Conservation (phyloP, 192 early-diverging fungal genomes). For the Pecoramyces ruminantium region DNA sequence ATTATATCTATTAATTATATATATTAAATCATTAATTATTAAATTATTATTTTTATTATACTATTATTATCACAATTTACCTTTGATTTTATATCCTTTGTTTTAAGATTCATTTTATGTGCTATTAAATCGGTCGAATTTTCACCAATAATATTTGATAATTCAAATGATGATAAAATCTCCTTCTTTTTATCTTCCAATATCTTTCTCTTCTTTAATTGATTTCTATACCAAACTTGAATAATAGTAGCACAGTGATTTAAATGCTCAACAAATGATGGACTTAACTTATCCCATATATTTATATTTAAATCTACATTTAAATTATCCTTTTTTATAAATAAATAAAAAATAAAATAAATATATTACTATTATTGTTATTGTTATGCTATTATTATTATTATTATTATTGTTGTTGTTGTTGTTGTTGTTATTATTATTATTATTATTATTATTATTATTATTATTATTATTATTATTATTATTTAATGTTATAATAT, state of each 20-base stretch:
- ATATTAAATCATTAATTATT: too few species aligned
- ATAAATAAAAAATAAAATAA: too few species aligned
- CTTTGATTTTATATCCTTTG: not conserved
- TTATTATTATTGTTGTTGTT: too few species aligned
- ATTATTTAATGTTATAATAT: too few species aligned
- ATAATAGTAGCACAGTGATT: not conserved
- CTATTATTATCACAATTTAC: not conserved
- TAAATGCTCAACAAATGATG: not conserved
- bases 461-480: too few species aligned
- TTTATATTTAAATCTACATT: not conserved
- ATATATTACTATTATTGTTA: too few species aligned
- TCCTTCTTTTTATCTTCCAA: not conserved
- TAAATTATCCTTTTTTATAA: too few species aligned
- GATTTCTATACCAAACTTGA: not conserved
- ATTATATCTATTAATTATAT: too few species aligned
- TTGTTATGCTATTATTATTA: too few species aligned
- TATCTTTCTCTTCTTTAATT: not conserved
- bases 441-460: too few species aligned
- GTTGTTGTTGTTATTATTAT: too few species aligned
- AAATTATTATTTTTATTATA: too few species aligned
- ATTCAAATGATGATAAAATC: not conserved
- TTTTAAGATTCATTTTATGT: not conserved
- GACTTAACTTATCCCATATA: not conserved
- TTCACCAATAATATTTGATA: not conserved
- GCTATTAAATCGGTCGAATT: not conserved